Evolutionary conservation across 257 asterid species (phyloP).

Genomic region (Solanum okadae): DNA sequence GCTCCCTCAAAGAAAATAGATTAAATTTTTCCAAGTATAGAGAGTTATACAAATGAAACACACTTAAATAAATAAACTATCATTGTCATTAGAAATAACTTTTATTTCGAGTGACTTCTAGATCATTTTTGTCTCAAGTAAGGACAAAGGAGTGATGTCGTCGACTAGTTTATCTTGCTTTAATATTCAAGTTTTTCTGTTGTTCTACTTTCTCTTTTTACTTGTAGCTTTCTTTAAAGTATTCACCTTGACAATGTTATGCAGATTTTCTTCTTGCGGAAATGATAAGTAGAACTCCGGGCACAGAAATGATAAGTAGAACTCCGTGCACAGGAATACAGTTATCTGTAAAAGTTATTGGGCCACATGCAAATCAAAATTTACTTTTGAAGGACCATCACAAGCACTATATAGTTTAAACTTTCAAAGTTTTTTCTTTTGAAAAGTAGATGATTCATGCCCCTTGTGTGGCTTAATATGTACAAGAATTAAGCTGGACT

Average conservation of each 20-base stretch:
- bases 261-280: slow-evolving; percentile 7
- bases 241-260: neutral
- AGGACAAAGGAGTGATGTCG: too few species aligned
- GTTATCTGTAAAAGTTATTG: neutral
- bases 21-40: neutral
- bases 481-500: too few species aligned
- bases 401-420: too few species aligned
- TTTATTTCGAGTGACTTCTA: neutral
- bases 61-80: neutral
- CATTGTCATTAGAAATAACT: neutral
- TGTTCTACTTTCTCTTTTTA: neutral
- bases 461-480: too few species aligned
- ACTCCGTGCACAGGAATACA: too few species aligned
- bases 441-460: too few species aligned
- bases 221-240: neutral
- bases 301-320: too few species aligned
- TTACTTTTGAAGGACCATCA: too few species aligned
- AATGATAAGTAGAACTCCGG: slow-evolving; percentile 34
- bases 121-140: neutral
- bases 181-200: neutral
- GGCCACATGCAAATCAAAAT: neutral
- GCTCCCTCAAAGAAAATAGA: neutral
- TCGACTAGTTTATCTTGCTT: too few species aligned
- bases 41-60: neutral
- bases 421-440: too few species aligned